Percentiles rank a stretch among this genome's conserved stretches.
Evolutionary conservation across 2,329 filamentous ascomycete genomes (phyloP).

Genomic region (Fusarium musae): DNA sequence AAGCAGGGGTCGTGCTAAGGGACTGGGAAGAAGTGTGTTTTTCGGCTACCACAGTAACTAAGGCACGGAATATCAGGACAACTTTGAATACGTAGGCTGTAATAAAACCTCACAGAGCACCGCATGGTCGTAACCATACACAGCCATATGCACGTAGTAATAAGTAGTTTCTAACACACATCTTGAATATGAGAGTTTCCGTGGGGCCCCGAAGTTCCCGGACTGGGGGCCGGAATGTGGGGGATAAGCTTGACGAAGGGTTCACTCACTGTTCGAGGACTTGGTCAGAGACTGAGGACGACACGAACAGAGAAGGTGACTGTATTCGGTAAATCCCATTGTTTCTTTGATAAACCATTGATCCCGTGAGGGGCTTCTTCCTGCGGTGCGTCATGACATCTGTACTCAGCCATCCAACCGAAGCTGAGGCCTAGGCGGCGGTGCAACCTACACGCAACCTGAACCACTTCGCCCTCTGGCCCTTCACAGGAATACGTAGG

Average conservation of each 20-base stretch:
- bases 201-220: slow-evolving; percentile 21
- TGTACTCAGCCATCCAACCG: slow-evolving; percentile 21
- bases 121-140: slow-evolving; percentile 9
- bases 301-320: not conserved
- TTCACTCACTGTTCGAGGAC: not conserved
- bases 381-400: slow-evolving; percentile 12
- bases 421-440: slow-evolving; percentile 15
- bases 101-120: not conserved
- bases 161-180: not conserved
- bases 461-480: slow-evolving; percentile 2
- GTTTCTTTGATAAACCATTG: not conserved
- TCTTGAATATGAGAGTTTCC: not conserved
- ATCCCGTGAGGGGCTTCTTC: slow-evolving; percentile 1
- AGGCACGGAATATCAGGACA: not conserved
- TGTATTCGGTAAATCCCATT: not conserved
- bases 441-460: slow-evolving; percentile 15
- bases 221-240: slow-evolving; percentile 24
- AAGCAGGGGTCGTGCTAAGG: not conserved
- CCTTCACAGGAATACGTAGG: not conserved
- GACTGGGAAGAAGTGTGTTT: not conserved
- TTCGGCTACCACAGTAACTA: not conserved
- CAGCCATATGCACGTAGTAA: not conserved
- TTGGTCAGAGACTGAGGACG: not conserved
- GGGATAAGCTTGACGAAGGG: not conserved
- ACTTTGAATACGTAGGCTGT: not conserved